phyloP scores from a whole-genome alignment of 805 yeast species.

The Saccharomycopsis sp. region DNA sequence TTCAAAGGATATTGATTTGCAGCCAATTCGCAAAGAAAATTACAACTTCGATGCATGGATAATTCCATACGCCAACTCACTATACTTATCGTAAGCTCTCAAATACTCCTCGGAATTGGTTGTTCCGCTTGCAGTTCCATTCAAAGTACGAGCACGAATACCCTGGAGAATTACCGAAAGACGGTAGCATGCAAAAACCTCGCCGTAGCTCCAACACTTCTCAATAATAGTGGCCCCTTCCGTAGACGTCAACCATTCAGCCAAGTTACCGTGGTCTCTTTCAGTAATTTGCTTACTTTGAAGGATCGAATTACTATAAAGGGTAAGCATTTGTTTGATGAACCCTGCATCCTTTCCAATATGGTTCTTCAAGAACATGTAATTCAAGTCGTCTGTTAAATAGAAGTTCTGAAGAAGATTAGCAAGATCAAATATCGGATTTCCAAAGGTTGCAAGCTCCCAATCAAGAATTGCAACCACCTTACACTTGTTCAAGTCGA shows the following conservation, averaged over 20 bases:
- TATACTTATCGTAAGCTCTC: conserved; percentile 3
- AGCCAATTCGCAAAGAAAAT: too few species aligned
- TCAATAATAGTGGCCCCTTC: conserved; percentile 12
- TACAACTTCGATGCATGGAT: conserved; percentile 3
- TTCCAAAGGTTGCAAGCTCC: conserved; percentile 62
- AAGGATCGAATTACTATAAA: conserved; percentile 19
- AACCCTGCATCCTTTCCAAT: conserved; percentile 19
- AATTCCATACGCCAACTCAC: conserved; percentile 4
- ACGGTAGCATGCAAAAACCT: conserved; percentile 49
- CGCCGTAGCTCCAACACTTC: conserved; percentile 42
- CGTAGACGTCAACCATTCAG: conserved; percentile 20
- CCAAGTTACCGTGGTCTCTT: conserved; percentile 13
- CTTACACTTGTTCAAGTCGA: conserved; percentile 43
- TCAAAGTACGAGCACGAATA: conserved; percentile 26
- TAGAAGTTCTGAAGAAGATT: conserved; percentile 51
- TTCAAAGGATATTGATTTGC: too few species aligned
- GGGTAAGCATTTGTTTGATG: conserved; percentile 21
- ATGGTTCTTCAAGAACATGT: conserved; percentile 25
- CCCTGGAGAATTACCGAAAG: conserved; percentile 57
- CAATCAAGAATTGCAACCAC: conserved; percentile 56
- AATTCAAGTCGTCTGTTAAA: conserved; percentile 36
- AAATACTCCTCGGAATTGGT: conserved; percentile 7
- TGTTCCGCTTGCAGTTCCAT: conserved; percentile 10
- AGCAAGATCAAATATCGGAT: conserved; percentile 56
- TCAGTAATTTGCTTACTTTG: conserved; percentile 26